Conservation (phyloP, 1,139 yeast species). For the Kodamaea anthophila region DNA sequence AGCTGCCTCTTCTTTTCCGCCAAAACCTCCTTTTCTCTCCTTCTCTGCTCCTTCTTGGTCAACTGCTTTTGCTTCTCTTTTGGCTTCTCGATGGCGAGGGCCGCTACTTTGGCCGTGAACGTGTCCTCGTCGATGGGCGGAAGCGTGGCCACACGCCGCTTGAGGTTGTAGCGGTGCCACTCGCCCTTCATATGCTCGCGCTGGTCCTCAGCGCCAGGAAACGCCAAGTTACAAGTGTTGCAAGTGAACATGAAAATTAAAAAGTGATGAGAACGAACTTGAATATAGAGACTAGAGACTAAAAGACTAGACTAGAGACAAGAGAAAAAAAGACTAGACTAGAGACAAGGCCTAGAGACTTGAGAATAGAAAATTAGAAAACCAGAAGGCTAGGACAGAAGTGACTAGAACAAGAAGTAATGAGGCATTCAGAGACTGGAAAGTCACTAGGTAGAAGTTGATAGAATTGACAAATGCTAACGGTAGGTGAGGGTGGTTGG, state of each 20-base stretch:
- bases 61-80: slow-evolving; percentile 27
- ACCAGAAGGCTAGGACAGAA: too few species aligned
- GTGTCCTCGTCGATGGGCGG: slow-evolving; percentile 49
- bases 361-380: too few species aligned
- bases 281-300: too few species aligned
- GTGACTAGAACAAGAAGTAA: too few species aligned
- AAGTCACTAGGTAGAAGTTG: too few species aligned
- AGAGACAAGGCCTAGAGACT: too few species aligned
- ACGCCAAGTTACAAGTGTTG: slow-evolving; percentile 39
- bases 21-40: slow-evolving; percentile 58
- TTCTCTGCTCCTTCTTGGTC: slow-evolving; percentile 59
- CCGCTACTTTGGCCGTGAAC: slow-evolving; percentile 43
- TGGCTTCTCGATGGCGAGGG: slow-evolving; percentile 15
- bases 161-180: slow-evolving; percentile 68
- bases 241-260: slow-evolving; percentile 40
- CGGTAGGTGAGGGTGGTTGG: too few species aligned
- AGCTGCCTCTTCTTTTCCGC: slow-evolving; percentile 56
- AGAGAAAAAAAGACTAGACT: too few species aligned
- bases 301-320: too few species aligned
- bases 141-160: slow-evolving; percentile 54
- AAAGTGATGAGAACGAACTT: too few species aligned
- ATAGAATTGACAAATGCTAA: too few species aligned
- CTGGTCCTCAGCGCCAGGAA: slow-evolving; percentile 36
- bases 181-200: slow-evolving; percentile 55
- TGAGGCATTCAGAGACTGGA: too few species aligned